Percentiles rank a stretch among this genome's conserved stretches.
phyloP scores from a whole-genome alignment of 306 rosid species.

The Prunus mira region DNA sequence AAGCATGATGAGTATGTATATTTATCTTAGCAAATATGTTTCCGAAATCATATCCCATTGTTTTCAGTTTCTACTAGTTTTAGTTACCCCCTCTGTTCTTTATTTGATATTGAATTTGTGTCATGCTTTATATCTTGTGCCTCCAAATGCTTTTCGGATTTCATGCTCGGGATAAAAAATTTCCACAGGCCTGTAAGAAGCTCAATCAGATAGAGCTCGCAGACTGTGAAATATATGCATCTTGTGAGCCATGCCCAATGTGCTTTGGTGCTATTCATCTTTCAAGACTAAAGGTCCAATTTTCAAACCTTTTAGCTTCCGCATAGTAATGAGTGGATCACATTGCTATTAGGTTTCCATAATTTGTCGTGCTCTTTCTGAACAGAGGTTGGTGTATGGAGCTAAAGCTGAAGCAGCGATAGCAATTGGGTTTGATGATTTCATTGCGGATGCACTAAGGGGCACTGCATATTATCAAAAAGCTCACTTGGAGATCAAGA shows the following conservation, averaged over 20 bases:
- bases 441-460: constrained; percentile 77
- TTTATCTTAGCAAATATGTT: neutral
- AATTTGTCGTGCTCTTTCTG: neutral
- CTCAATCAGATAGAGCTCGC: constrained; percentile 67
- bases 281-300: constrained; percentile 72
- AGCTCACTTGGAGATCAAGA: constrained; percentile 75
- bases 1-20: neutral
- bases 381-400: constrained; percentile 88
- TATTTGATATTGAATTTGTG: neutral
- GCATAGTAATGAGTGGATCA: neutral
- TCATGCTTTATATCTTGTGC: neutral
- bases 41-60: neutral
- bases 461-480: constrained; percentile 76
- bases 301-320: neutral
- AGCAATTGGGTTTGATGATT: constrained; percentile 75
- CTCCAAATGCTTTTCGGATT: neutral
- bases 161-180: constrained; percentile 2
- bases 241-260: constrained; percentile 98
- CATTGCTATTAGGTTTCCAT: neutral
- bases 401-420: constrained; percentile 88
- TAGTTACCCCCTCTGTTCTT: neutral
- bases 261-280: constrained; percentile 93
- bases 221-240: constrained; percentile 85
- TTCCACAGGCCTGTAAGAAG: constrained; percentile 75
- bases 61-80: neutral